Percentiles rank a stretch among this genome's conserved stretches.
phyloP scores from a whole-genome alignment of 192 early-diverging fungal genomes.

The Oehlia diaphana region DNA sequence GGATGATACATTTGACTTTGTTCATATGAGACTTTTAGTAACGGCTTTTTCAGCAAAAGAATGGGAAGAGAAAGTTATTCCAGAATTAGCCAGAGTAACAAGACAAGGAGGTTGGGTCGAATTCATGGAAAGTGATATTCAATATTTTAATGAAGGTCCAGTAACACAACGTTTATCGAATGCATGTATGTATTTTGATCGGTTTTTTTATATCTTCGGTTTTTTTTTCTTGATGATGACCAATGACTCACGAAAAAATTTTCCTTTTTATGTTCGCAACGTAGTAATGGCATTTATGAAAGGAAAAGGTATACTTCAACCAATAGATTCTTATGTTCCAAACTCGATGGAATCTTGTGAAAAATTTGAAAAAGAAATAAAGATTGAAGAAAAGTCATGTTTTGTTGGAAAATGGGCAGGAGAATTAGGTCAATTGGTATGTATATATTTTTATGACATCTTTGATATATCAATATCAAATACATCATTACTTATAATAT shows the following conservation, averaged over 20 bases:
- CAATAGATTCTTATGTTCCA: background rate
- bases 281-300: conserved; percentile 3
- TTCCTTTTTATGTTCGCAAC: background rate
- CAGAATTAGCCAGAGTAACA: conserved; percentile 24
- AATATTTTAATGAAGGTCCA: conserved; percentile 17
- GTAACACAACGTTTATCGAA: background rate
- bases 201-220: too few relatives aligned
- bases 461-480: too few relatives aligned
- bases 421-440: conserved; percentile 24
- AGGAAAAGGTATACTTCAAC: conserved; percentile 11
- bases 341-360: background rate
- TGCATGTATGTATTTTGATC: conserved; percentile 9
- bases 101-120: conserved; percentile 30
- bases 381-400: conserved; percentile 1
- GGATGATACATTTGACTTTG: conserved; percentile 34
- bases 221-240: too few relatives aligned
- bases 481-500: background rate
- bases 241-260: background rate
- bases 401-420: conserved; percentile 25
- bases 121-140: conserved; percentile 27
- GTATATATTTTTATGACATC: too few relatives aligned
- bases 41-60: background rate
- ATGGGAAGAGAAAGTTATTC: conserved; percentile 23
- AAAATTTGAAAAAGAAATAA: background rate
- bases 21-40: conserved; percentile 26